A percentile compares a stretch with the other conserved stretches of the same genome.
phyloP scores from a whole-genome alignment of 1,139 yeast species.

The Candida frijolesensis region DNA sequence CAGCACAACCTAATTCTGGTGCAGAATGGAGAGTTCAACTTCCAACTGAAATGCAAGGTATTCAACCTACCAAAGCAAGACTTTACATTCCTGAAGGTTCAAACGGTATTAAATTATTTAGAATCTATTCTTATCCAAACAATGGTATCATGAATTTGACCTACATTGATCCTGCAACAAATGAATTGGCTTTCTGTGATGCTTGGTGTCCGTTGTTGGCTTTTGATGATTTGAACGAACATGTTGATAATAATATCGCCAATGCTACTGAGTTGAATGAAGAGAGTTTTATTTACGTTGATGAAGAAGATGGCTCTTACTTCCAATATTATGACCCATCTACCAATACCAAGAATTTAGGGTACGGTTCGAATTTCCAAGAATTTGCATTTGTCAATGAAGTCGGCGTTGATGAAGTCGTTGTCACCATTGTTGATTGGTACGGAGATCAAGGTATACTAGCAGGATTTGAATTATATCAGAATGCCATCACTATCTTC shows the following conservation, averaged over 20 bases:
- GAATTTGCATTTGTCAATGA: slow-evolving; percentile 82
- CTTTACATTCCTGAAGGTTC: slow-evolving; percentile 61
- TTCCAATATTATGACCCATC: slow-evolving; percentile 42
- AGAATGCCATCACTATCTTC: slow-evolving; percentile 58
- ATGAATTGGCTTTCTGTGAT: slow-evolving; percentile 64
- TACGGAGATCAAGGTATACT: slow-evolving; percentile 72
- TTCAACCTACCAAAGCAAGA: slow-evolving; percentile 74
- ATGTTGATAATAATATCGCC: slow-evolving; percentile 22
- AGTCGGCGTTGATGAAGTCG: slow-evolving; percentile 61
- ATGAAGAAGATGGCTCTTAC: slow-evolving; percentile 38
- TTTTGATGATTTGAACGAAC: slow-evolving; percentile 29
- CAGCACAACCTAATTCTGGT: slow-evolving; percentile 48
- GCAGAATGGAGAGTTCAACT: slow-evolving; percentile 72
- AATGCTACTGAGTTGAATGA: slow-evolving; percentile 25
- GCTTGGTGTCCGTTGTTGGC: slow-evolving; percentile 78
- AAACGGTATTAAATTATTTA: slow-evolving; percentile 63
- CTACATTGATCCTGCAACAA: slow-evolving; percentile 73
- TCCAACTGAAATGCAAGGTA: slow-evolving; percentile 52
- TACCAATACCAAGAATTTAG: slow-evolving; percentile 45
- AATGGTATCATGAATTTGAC: slow-evolving; percentile 91
- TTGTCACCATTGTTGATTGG: slow-evolving; percentile 68
- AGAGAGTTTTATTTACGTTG: slow-evolving; percentile 30
- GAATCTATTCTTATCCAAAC: slow-evolving; percentile 77
- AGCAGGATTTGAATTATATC: slow-evolving; percentile 73
- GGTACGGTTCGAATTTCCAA: slow-evolving; percentile 58